Evolutionary conservation across 331 rosid genomes (phyloP), one percentile per base, ranked within the genome.

Genomic region (Acacia pycnantha): DNA sequence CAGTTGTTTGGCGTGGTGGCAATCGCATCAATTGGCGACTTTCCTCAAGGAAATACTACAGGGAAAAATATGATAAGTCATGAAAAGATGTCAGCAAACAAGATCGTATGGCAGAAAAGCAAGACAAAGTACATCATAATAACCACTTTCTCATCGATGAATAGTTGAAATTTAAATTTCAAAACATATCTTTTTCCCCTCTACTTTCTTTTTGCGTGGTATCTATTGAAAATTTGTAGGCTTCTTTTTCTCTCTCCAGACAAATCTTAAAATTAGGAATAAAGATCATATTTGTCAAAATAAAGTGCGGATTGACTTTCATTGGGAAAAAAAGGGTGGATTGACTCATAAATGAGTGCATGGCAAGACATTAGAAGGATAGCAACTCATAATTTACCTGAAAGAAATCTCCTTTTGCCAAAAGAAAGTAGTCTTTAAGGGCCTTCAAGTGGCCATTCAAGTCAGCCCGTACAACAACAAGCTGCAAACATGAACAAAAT

Each of bases 391-490:
- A 50, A 61, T 73, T 87, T 89, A 96, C 98, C 98, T 91, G 98
- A 89, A 94, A 96, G 85, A 96, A 94, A 82, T 92, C 99, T 79
- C 99, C 99, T 94, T 96, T 96, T 71, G 97, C 99, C 81, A 94
- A 82, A 84, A 96, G 94, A 86, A 94, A 96, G 84, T 96, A 96
- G 86, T 94, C 99, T 86, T 96, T 96, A 78, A 96, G 77, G 77
- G 98, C 97, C 88, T 87, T 94, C 85, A 96, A 85, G 88, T 96
- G 98, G 73, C 97, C 99, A 88, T 86, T 94, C 88, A 96, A 90
- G 88, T 96, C 95, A 84, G 98, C 97, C 6, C 97, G 97, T 33
- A 92, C 98, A 72, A 96, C 98, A 65, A 96, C 97, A 90, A 96
- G 98, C 99, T 96, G 97, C 82, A 86, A 19, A 84, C 70, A 85